Evolutionary conservation across 371 early-diverging fungal genomes (phyloP).

Genomic region (Mucor mucedo): DNA sequence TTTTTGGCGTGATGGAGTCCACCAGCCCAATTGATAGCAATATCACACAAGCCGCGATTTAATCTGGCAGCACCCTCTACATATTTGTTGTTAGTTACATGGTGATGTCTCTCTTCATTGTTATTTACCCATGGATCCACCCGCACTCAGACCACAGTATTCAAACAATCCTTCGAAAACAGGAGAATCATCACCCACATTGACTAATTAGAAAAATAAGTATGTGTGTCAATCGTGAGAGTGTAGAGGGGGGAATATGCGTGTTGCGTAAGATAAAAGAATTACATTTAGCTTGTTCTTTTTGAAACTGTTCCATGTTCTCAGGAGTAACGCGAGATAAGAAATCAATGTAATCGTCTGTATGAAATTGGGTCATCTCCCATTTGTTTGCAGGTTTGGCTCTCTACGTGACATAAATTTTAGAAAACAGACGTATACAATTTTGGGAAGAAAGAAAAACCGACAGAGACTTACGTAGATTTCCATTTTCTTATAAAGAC

Average conservation of each 20-base stretch:
- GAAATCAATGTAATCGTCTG: conserved; percentile 96
- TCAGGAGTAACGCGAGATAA: conserved; percentile 88
- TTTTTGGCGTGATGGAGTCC: conserved; percentile 98
- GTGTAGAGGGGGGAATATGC: neutral
- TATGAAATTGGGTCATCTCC: conserved; percentile 95
- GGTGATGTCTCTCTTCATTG: neutral
- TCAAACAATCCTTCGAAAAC: conserved; percentile 93
- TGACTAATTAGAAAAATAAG: conserved; percentile 30
- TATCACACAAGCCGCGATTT: conserved; percentile 86
- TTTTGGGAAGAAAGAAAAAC: neutral
- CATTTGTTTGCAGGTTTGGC: conserved; percentile 78
- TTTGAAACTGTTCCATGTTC: conserved; percentile 68
- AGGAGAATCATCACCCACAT: conserved; percentile 87
- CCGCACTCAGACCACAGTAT: conserved; percentile 86
- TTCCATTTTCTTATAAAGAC: conserved; percentile 87
- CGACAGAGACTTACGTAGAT: conserved; percentile 42
- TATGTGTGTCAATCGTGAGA: too few species aligned
- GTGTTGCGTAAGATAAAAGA: neutral
- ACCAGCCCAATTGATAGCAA: conserved; percentile 97
- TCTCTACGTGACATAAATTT: conserved; percentile 27
- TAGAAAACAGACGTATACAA: neutral
- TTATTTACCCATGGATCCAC: conserved; percentile 82
- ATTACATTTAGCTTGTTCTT: conserved; percentile 74
- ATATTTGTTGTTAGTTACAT: neutral
- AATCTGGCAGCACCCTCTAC: conserved; percentile 81